A percentile compares a stretch with the other conserved stretches of the same genome.
Evolutionary conservation across 495 filamentous ascomycete genomes (phyloP).

Genomic region (Neurospora pannonica): DNA sequence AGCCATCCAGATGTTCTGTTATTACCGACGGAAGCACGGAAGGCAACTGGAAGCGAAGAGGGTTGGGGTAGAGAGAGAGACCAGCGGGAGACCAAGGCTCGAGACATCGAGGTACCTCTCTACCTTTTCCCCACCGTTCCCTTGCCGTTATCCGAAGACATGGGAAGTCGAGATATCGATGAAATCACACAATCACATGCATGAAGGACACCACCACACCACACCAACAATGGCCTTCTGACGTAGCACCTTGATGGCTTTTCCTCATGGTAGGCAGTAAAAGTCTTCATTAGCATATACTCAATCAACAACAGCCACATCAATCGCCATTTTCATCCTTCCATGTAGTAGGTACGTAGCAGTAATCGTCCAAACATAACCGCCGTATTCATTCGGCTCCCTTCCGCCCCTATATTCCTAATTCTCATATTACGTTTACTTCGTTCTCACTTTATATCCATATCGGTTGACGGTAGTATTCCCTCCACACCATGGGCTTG

Average conservation of each 20-base stretch:
- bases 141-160: constrained; percentile 6
- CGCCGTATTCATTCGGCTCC: background rate
- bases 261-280: background rate
- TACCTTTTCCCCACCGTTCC: background rate
- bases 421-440: background rate
- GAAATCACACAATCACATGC: constrained; percentile 14
- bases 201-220: background rate
- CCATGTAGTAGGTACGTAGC: background rate
- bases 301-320: background rate
- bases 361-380: background rate
- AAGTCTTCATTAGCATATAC: background rate
- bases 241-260: background rate
- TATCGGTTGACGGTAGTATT: background rate
- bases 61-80: background rate
- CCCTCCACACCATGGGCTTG: background rate
- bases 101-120: background rate
- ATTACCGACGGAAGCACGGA: background rate
- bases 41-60: background rate
- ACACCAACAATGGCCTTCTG: background rate
- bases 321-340: background rate
- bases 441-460: background rate
- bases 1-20: background rate
- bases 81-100: background rate
- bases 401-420: background rate
- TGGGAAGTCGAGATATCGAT: background rate